Evolutionary conservation across 768 basidiomycete species (phyloP), one percentile per base, ranked within the genome.

Genomic region (Suillus spraguei): DNA sequence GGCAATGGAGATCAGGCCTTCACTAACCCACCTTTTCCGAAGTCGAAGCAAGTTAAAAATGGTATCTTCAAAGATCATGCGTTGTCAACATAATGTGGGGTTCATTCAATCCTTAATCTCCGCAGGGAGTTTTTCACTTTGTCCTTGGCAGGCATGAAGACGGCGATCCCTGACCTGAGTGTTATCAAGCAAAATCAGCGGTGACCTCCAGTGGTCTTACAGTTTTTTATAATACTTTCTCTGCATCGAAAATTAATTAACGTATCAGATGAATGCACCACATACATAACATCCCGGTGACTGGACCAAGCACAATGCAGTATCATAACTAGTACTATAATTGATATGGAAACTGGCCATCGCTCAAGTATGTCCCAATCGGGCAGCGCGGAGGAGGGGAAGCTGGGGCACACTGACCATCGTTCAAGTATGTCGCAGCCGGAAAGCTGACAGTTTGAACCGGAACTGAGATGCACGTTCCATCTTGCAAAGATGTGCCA

Each of bases 311-410:
- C 20, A 88, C 68, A 3, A 87, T 85, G 67, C 84, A 28, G 28
- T 28, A 85, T 89, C 90, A 91, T 41, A 91, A 64, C 89, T 88
- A 91, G 68, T 90, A 91, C 63, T n/a, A n/a, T 91, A 88, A 68
- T 80, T 83, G 66, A n/a, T n/a, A n/a, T n/a, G n/a, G n/a, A n/a
- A n/a, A n/a, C n/a, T n/a, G n/a, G n/a, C 35, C 35, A 36, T 36
- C 35, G 10, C 1, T 0, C 35, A 36, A 1, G 9, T 10, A 36
- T 10, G 35, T 36, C 9, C 35, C 35, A 20, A 1, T 1, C 13
- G 41, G 41, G 41, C 41, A 42, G 17, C 17, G 17, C 41, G 7
- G 6, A 42, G 41, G 7, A 8, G 16, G 39, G 14, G 39, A 17
- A 17, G 39, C 14, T 41, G 41, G 17, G 17, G 8, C 17, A 42